Conservation (phyloP, 805 yeast genomes). For the Martiniozyma abietophila region DNA sequence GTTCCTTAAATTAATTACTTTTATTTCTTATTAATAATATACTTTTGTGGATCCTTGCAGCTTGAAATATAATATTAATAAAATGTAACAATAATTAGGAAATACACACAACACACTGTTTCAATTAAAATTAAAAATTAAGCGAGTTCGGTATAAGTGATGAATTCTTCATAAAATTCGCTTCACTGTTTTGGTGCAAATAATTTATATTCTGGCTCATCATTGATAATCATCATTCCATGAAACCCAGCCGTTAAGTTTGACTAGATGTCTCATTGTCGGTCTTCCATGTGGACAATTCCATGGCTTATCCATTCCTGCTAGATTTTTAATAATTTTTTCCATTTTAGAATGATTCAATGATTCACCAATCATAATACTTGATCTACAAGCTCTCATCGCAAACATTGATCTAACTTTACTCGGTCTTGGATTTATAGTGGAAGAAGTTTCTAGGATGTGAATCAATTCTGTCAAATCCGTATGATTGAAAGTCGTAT, state of each 20-base stretch:
- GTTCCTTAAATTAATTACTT: too few species aligned
- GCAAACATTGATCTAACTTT: constrained; percentile 83
- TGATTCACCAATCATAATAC: constrained; percentile 88
- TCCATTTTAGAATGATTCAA: constrained; percentile 54
- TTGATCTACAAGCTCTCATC: constrained; percentile 88
- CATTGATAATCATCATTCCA: constrained; percentile 39
- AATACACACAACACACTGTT: too few species aligned
- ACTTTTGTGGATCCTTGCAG: too few species aligned
- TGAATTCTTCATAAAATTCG: too few species aligned
- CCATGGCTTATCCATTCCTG: constrained; percentile 87
- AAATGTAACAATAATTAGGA: too few species aligned
- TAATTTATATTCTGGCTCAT: too few species aligned
- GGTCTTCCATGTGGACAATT: constrained; percentile 97
- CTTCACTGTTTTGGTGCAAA: too few species aligned
- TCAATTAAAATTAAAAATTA: too few species aligned
- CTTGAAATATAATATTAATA: too few species aligned
- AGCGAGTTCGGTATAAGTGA: too few species aligned
- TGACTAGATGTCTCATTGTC: constrained; percentile 83
- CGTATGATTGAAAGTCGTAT: constrained; percentile 50
- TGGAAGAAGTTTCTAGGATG: constrained; percentile 46
- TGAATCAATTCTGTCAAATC: constrained; percentile 77
- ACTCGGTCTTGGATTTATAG: constrained; percentile 44
- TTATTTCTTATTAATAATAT: too few species aligned
- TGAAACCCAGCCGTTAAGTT: constrained; percentile 38
- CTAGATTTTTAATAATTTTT: constrained; percentile 55